These are phyloP conservation scores for Cladorrhinum sp. DNA, from an alignment of 2,329 filamentous ascomycete genomes.

Conservation along the genomic window DNA sequence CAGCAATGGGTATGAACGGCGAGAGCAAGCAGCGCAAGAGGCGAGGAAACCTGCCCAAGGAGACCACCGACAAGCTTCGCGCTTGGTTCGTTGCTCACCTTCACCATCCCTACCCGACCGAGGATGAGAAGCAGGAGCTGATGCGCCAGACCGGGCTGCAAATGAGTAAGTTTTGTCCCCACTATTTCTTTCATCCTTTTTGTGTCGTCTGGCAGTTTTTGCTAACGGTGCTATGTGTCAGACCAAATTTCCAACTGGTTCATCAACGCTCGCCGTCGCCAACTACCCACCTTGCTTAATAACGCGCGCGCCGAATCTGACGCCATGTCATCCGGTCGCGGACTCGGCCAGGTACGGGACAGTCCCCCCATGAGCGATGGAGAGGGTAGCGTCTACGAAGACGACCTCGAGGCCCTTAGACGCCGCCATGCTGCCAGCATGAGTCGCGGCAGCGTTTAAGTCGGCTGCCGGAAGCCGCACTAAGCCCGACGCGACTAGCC, in stretches of 20 bases:
- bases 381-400: conserved; percentile 44
- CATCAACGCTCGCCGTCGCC: conserved; percentile 70
- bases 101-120: conserved; percentile 79
- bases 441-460: conserved; percentile 43
- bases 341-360: conserved; percentile 33
- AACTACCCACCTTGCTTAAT: conserved; percentile 59
- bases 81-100: conserved; percentile 78
- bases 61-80: conserved; percentile 77
- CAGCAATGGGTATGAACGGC: conserved; percentile 35
- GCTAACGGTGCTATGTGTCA: conserved; percentile 5
- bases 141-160: conserved; percentile 74
- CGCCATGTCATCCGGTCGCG: conserved; percentile 37
- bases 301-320: conserved; percentile 53
- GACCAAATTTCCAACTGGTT: conserved; percentile 79
- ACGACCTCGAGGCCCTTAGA: conserved; percentile 38
- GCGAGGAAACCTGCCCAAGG: conserved; percentile 85
- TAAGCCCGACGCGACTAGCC: no score
- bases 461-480: neutral
- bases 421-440: conserved; percentile 37
- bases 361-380: conserved; percentile 46
- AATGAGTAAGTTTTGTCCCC: conserved; percentile 59
- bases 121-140: conserved; percentile 82
- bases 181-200: neutral
- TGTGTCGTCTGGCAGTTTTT: conserved; percentile 17
- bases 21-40: conserved; percentile 59